A percentile compares a stretch with the other conserved stretches of the same genome.
phyloP scores from a whole-genome alignment of 202 grass and related monocot species.

The Panicum virgatum region DNA sequence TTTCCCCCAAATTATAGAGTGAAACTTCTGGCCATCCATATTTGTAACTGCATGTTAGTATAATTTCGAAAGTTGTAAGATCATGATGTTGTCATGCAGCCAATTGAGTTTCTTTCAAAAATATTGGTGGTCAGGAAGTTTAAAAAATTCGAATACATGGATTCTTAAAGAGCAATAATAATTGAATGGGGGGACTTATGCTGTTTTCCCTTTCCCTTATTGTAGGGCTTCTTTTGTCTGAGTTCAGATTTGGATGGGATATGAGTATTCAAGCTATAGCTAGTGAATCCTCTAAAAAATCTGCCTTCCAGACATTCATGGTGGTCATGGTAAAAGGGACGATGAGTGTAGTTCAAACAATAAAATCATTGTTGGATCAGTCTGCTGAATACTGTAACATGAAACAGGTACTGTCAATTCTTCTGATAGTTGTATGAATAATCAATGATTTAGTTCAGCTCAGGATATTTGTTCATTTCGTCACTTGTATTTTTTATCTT shows the following conservation, averaged over 20 bases:
- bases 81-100: neutral
- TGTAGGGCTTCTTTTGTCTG: conserved; percentile 78
- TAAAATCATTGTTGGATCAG: conserved; percentile 57
- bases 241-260: conserved; percentile 94
- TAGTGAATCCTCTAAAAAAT: conserved; percentile 53
- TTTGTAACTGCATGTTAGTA: conserved; percentile 3
- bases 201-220: conserved; percentile 25
- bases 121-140: neutral
- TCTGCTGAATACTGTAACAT: conserved; percentile 59
- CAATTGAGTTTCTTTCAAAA: neutral
- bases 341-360: conserved; percentile 42
- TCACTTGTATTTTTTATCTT: neutral
- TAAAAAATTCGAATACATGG: neutral
- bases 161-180: conserved; percentile 15
- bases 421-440: conserved; percentile 15
- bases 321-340: conserved; percentile 70
- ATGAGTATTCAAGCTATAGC: conserved; percentile 79
- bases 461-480: neutral
- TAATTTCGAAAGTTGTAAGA: neutral
- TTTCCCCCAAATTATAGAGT: neutral
- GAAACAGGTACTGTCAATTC: conserved; percentile 57
- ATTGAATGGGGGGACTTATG: conserved; percentile 9
- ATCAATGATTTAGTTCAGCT: conserved; percentile 18
- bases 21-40: neutral
- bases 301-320: conserved; percentile 92